Evolutionary conservation across 345 rosid genomes (phyloP).

Genomic region (Trapa incisa): DNA sequence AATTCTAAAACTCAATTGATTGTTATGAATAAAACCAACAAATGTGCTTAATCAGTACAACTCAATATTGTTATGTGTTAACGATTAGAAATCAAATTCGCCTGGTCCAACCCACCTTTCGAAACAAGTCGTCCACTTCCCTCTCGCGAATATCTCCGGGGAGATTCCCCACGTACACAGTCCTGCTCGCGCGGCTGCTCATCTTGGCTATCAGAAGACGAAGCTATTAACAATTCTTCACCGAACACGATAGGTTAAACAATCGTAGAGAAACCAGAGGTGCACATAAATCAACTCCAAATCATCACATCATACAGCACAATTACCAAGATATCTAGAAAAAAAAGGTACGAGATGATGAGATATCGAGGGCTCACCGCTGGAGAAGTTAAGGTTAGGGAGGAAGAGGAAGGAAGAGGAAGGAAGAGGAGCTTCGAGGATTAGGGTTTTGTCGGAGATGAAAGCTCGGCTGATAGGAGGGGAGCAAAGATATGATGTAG

Average conservation of each 20-base stretch:
- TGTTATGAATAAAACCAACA: neutral
- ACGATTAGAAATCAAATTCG: neutral
- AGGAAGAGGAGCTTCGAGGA: constrained; percentile 3
- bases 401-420: neutral
- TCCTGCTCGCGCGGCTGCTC: constrained; percentile 84
- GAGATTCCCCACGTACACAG: constrained; percentile 91
- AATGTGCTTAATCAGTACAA: neutral
- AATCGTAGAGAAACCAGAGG: neutral
- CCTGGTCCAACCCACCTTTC: constrained; percentile 39
- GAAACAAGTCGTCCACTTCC: constrained; percentile 96
- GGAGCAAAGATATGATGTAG: neutral
- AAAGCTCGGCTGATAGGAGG: neutral
- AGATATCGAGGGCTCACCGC: constrained; percentile 7
- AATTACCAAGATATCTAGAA: neutral
- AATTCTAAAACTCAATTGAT: neutral
- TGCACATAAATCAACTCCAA: neutral
- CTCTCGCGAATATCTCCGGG: constrained; percentile 92
- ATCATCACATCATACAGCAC: neutral
- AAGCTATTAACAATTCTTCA: neutral
- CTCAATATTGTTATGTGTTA: neutral
- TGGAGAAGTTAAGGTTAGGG: constrained; percentile 1
- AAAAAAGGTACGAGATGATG: neutral
- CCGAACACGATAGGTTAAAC: neutral
- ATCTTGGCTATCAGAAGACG: constrained; percentile 18
- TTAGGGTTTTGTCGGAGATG: constrained; percentile 10